Evolutionary conservation across 1,284 basidiomycete species (phyloP), one percentile per base, ranked within the genome.

Genomic region (Rhodotorula sp.): DNA sequence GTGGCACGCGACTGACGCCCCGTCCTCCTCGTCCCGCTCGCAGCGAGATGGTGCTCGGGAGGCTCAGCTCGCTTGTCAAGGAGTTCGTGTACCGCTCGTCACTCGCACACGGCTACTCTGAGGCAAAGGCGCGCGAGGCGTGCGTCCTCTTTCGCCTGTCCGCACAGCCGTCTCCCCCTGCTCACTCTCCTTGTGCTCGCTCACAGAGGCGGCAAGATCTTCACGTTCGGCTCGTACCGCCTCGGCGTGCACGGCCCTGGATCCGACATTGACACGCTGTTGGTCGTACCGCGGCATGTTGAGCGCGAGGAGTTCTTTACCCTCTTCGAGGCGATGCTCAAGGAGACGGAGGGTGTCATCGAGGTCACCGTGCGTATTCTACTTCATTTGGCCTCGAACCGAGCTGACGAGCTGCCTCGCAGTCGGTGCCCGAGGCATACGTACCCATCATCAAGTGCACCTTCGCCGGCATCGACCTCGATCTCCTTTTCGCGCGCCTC

Each of bases 211-310:
- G 97, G 96, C 74, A 96, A 98, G 84, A 98, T 99, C 81, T 99
- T 95, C 82, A 98, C 97, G 7, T 99, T 97, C 81, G 96, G 97
- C 52, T 97, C 94, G 64, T 77, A 79, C 66, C 83, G 85, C 76
- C 85, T 99, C 56, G 96, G 96, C 68, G 96, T 99, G 21, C 97
- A 99, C 82, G 93, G 93, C 19, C 96, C 97, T 49, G 92, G 93
- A 14, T 88, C 91, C 58, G 96, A 99, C 88, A 98, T 99, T 81
- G 96, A 99, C 84, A 98, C 95, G n/a, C 85, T 99, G 49, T 94
- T 94, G 81, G 96, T 99, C 44, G 97, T 97, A 45, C 96, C 96
- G 9, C 93, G 94, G 81, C 93, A 98, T 82, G 91, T 99, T 67
- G 91, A 90, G 74, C 87, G 93, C 74, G 94, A 97, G 79, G 93